Evolutionary conservation across 305 asterid genomes (phyloP).

Genomic region (Solanum chacoense): DNA sequence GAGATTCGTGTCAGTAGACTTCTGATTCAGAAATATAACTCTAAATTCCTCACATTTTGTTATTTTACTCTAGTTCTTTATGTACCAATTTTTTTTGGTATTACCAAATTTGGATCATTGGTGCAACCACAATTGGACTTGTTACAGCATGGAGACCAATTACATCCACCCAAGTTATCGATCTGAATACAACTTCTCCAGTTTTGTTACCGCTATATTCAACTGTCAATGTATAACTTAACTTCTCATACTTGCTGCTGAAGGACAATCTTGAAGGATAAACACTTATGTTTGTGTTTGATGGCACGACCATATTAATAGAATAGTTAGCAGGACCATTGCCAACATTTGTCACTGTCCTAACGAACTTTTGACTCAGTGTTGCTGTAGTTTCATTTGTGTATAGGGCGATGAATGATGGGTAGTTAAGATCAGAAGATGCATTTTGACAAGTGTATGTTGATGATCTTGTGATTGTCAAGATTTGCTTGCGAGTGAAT

Average conservation of each 20-base stretch:
- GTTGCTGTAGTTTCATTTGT: not conserved
- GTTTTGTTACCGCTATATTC: not conserved
- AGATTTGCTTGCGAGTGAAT: constrained; percentile 23
- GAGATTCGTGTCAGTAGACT: not conserved
- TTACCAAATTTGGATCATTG: constrained; percentile 11
- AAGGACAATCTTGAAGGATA: constrained; percentile 23
- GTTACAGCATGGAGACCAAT: constrained; percentile 36
- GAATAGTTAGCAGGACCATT: constrained; percentile 17
- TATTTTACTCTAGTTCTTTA: not conserved
- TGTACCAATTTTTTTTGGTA: not conserved
- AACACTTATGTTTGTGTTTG: constrained; percentile 22
- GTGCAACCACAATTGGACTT: constrained; percentile 39
- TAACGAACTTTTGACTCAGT: constrained; percentile 10
- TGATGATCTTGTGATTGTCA: constrained; percentile 28
- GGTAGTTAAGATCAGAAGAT: constrained; percentile 40
- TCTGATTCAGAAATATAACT: not conserved
- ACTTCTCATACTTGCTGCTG: constrained; percentile 22
- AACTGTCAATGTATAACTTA: constrained; percentile 25
- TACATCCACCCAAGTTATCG: constrained; percentile 33
- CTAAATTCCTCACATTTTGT: not conserved
- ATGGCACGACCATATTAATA: constrained; percentile 15
- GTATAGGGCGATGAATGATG: constrained; percentile 38
- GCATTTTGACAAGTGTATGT: constrained; percentile 20
- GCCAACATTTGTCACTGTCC: constrained; percentile 43
- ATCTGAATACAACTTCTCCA: constrained; percentile 23